A percentile compares a stretch with the other conserved stretches of the same genome.
These are phyloP conservation scores for Salix brachista DNA, from an alignment of 345 rosid genomes.

Conservation along the genomic window DNA sequence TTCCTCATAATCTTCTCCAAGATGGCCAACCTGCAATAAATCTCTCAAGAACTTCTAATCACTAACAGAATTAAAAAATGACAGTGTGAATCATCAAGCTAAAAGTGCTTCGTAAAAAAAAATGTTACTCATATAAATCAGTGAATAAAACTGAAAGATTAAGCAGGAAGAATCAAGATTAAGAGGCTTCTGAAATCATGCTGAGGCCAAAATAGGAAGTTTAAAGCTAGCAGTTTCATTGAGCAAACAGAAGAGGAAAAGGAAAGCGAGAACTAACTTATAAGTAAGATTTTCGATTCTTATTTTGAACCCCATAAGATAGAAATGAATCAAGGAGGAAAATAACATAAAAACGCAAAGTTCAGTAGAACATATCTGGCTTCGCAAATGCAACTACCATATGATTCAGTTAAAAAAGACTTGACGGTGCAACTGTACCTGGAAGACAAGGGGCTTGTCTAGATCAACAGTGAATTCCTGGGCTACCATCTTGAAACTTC, in stretches of 20 bases:
- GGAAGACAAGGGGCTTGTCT: constrained; percentile 84
- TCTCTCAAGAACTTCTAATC: constrained; percentile 9
- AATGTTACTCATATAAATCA: background rate
- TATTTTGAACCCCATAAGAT: no score
- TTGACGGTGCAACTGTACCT: constrained; percentile 42
- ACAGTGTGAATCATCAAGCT: background rate
- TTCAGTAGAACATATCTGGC: background rate
- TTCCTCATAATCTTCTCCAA: constrained; percentile 86
- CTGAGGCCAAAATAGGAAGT: background rate
- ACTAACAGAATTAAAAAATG: background rate
- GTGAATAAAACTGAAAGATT: no score
- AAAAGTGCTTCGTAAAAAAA: background rate
- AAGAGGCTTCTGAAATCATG: no score
- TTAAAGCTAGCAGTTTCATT: background rate
- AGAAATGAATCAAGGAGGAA: no score
- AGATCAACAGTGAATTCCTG: constrained; percentile 74
- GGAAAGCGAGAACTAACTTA: background rate
- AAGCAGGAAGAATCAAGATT: no score
- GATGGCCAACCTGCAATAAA: constrained; percentile 84
- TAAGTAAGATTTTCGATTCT: no score
- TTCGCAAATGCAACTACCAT: background rate
- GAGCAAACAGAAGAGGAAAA: background rate
- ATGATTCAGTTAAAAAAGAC: background rate
- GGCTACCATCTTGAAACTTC: constrained; percentile 65
- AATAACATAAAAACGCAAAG: background rate